Conservation (phyloP, 257 asterid species). For the Oldenlandia corymbosa region DNA sequence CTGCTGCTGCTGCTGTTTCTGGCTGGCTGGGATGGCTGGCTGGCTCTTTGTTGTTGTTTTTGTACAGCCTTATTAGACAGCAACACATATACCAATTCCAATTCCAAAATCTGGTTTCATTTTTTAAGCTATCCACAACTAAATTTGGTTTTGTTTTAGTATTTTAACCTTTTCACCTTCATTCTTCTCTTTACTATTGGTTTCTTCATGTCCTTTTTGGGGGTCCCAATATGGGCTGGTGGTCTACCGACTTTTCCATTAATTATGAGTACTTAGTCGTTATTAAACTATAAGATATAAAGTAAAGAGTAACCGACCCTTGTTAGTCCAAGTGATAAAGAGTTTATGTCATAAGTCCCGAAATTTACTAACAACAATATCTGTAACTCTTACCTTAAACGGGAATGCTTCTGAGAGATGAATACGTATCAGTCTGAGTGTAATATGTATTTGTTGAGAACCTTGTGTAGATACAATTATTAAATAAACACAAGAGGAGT, state of each 20-base stretch:
- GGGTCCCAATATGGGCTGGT: constrained; percentile 28
- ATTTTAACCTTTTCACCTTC: constrained; percentile 1
- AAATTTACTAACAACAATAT: no score
- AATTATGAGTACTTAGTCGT: constrained; percentile 1
- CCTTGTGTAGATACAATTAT: no score
- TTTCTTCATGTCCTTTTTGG: not conserved
- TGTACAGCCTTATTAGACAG: constrained; percentile 41
- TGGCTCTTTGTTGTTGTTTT: constrained; percentile 27
- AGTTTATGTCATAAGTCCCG: no score
- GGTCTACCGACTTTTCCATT: not conserved
- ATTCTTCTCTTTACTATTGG: constrained; percentile 12
- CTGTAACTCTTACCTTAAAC: no score
- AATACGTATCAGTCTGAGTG: no score
- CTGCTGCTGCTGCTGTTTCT: constrained; percentile 27
- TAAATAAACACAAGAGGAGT: not conserved
- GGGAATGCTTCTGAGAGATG: no score
- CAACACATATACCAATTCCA: constrained; percentile 28
- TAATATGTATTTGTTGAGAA: no score
- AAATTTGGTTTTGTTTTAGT: constrained; percentile 1
- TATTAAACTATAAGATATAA: no score
- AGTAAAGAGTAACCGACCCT: no score
- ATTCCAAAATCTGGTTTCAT: constrained; percentile 18
- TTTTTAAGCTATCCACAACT: constrained; percentile 1
- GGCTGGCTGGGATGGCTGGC: constrained; percentile 24
- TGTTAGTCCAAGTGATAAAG: no score